Percentiles rank a stretch among this genome's conserved stretches.
phyloP scores from a whole-genome alignment of 2,329 filamentous ascomycete species.

The Botryotinia narcissicola region DNA sequence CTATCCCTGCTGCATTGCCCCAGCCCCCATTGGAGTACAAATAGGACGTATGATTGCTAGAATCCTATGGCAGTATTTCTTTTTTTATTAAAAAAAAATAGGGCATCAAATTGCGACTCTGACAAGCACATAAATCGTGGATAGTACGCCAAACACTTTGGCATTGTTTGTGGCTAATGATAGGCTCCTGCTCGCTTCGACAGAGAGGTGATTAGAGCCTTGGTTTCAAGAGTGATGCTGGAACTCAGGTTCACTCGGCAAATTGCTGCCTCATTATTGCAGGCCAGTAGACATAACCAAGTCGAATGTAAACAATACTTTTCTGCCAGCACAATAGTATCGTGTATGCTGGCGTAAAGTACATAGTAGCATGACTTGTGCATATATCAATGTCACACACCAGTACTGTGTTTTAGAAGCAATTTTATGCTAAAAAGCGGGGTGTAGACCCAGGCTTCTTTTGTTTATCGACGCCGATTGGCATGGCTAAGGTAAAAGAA shows the following conservation, averaged over 20 bases:
- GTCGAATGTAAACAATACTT: not conserved
- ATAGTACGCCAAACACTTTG: not conserved
- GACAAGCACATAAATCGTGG: not conserved
- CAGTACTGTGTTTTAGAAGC: not conserved
- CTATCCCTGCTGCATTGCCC: not conserved
- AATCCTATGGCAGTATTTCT: not conserved
- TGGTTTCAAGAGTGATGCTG: not conserved
- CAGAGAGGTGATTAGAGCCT: not conserved
- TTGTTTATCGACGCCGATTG: not conserved
- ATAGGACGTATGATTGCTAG: not conserved
- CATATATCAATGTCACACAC: not conserved
- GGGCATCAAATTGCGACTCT: not conserved
- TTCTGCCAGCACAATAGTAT: not conserved
- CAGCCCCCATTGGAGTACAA: not conserved
- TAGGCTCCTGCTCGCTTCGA: not conserved
- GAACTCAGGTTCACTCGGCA: not conserved
- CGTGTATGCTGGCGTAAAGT: not conserved
- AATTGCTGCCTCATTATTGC: not conserved
- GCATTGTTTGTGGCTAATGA: not conserved
- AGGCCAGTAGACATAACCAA: not conserved
- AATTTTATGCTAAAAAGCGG: not conserved
- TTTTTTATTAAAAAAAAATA: not conserved
- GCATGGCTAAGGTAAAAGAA: not conserved
- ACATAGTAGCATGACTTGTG: not conserved
- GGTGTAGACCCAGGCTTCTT: not conserved